Base-by-base conservation (phyloP, 257 asterid genomes). In the Lantana camara region DNA sequence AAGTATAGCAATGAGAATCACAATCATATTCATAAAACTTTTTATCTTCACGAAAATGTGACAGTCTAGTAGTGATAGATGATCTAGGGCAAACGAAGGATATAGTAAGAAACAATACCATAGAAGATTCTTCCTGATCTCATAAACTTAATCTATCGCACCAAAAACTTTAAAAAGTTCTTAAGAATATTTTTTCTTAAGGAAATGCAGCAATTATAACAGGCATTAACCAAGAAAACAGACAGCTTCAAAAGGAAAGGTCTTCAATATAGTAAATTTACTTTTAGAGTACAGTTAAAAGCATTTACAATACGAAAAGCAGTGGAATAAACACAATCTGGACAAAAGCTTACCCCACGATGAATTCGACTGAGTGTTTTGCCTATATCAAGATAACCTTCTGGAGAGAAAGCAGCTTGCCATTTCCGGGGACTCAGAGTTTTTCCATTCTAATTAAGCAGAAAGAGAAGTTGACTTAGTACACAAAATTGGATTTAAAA, bases 371-470 rank as follows among this genome's bases (percentile, higher is more conserved):
- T 13, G 9, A 94, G 96, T 14, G 86, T 90, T 76, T 84, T 88
- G 79, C 93, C 80, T 61, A 94, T 88, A 58, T 94, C 96, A 59
- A 94, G 97, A 60, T 54, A 46, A 49, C 97, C 99, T 57, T 94
- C 95, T 2, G 84, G 68, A 40, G 85, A 67, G 73, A 93, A 93
- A 58, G 96, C 88, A 67, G 95, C 82, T 0, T 77, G 76, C 99
- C 99, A 94, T 74, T 94, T 94, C 65, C 96, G 82, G 40, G 65
- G 79, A 77, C 99, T 94, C 71, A 94, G 77, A 32, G 99, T 90
- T 82, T 82, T 94, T 16, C 99, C 99, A 50, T 83, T 83, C 99
- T 90, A 75, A 51, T 78, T n/a, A 72, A 40, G 72, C 32, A 72
- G 35, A 60, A 48, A 40, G 45, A 11, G 9, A 15, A 29, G 16